phyloP scores from a whole-genome alignment of 2,329 filamentous ascomycete species.

The Ceratocystis alfenasii region DNA sequence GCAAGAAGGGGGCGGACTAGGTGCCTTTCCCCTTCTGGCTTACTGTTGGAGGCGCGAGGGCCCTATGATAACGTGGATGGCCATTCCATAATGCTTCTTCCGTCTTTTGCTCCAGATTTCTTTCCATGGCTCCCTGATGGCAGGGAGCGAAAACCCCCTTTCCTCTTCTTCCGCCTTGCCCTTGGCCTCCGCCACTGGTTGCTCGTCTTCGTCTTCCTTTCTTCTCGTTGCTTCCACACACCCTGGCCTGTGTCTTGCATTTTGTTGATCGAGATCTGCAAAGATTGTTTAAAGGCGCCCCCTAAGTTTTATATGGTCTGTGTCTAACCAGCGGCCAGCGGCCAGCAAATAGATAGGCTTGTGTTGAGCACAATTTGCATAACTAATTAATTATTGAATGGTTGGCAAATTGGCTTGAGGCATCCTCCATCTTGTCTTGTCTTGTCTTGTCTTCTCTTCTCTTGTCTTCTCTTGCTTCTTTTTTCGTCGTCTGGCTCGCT shows the following conservation, averaged over 20 bases:
- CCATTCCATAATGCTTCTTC: neutral
- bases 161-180: neutral
- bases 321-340: neutral
- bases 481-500: neutral
- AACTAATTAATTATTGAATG: neutral
- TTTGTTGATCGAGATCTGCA: constrained; percentile 9
- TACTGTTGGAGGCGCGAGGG: neutral
- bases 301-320: constrained; percentile 5
- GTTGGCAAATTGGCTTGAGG: neutral
- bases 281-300: neutral
- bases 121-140: too few relatives aligned
- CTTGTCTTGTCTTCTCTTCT: neutral
- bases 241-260: constrained; percentile 1
- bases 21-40: neutral
- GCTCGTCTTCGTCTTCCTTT: neutral
- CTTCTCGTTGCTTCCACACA: neutral
- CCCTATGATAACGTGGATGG: neutral
- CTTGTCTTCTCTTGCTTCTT: neutral
- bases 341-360: neutral
- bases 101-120: neutral
- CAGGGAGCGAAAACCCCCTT: neutral
- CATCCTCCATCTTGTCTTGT: neutral
- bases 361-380: neutral
- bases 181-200: neutral
- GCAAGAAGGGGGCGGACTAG: neutral